Conservation (phyloP, 306 rosid genomes). For the Amphicarpaea edgeworthii region DNA sequence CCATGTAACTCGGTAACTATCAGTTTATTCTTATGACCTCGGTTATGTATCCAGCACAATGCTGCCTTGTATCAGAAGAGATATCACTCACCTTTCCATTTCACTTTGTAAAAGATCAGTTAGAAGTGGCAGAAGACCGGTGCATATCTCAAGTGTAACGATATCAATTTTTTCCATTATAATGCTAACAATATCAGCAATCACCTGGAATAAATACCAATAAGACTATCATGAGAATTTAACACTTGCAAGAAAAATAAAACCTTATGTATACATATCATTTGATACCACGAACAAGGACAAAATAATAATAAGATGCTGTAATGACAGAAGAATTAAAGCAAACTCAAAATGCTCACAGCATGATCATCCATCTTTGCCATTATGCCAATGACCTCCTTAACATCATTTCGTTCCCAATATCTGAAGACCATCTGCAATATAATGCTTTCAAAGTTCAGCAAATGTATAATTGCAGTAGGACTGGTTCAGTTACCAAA, state of each 20-base stretch:
- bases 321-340: slow-evolving; percentile 21
- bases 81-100: slow-evolving; percentile 71
- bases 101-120: slow-evolving; percentile 82
- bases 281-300: slow-evolving; percentile 32
- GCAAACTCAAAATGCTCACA: slow-evolving; percentile 59
- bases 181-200: slow-evolving; percentile 89
- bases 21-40: slow-evolving; percentile 5
- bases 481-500: slow-evolving; percentile 22
- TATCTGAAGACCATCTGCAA: slow-evolving; percentile 85
- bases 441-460: slow-evolving; percentile 44
- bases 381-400: slow-evolving; percentile 85
- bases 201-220: slow-evolving; percentile 71
- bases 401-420: slow-evolving; percentile 94
- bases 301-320: slow-evolving; percentile 1
- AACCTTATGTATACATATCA: slow-evolving; percentile 2
- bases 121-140: slow-evolving; percentile 79
- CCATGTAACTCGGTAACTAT: neutral
- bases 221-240: slow-evolving; percentile 12
- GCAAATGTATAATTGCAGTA: slow-evolving; percentile 35
- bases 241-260: slow-evolving; percentile 9
- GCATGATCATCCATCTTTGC: slow-evolving; percentile 93
- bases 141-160: slow-evolving; percentile 85
- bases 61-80: slow-evolving; percentile 16
- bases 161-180: slow-evolving; percentile 76
- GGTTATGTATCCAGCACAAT: slow-evolving; percentile 23